Evolutionary conservation across 192 early-diverging fungal species (phyloP), one percentile per base, ranked within the genome.

Genomic region (Umbelopsis vinacea): DNA sequence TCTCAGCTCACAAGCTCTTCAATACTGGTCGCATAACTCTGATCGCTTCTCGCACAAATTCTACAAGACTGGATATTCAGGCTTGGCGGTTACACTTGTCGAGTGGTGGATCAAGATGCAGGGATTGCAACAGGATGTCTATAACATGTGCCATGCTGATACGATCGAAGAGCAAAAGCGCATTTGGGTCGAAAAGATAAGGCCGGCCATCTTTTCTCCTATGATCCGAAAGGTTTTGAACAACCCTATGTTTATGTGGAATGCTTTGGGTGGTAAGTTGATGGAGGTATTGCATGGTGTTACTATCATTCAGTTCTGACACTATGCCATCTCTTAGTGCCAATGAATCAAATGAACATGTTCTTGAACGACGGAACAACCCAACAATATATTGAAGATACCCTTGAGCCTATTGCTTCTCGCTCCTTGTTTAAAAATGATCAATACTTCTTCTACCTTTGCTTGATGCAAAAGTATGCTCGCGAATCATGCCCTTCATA

Each of bases 381-480:
- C 40, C 87, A 89, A 43, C 83, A 92, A 70, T 94, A 94, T 77
- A 83, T 91, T 55, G 88, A 91, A 46, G 90, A 94, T 81, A 96
- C 94, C 0, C 77, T 96, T 22, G 94, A 96, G 68, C 91, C 93
- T 19, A 88, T 94, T 46, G 79, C 90, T 69, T 70, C 73, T 1
- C 77, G 81, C 24, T 88, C 91, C 0, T 80, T 83, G 38, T 88
- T 94, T 72, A 81, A 81, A 37, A 71, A 83, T 52, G 89, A 92
- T 71, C 94, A 96, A 84, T 94, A 94, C 83, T 96, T 96, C 79
- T 96, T 93, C 81, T 90, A 92, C 82, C 75, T 93, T 68, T 83
- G 88, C 14, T 76, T 95, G 50, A 89, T 88, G 79, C 87, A 87
- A 70, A 84, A 87, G 53, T 94, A 94, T 88, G 83, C 85, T 47